Evolutionary conservation across 768 basidiomycete genomes (phyloP).

Genomic region (Thelephora aurantiotincta): DNA sequence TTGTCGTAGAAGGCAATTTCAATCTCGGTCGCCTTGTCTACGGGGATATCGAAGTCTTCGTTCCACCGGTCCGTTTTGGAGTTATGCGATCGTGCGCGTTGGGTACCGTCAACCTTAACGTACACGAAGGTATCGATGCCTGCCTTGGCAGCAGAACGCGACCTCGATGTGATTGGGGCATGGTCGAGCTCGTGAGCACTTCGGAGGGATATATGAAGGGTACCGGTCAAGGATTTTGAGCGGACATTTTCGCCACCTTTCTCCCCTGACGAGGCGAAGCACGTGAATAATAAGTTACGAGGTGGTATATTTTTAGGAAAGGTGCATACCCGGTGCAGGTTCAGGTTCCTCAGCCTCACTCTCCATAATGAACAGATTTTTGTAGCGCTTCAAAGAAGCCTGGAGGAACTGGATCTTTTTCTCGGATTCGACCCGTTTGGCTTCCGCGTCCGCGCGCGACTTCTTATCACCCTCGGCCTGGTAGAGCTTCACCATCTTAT

Average conservation of each 20-base stretch:
- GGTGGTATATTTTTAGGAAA: background rate
- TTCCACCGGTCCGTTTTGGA: conserved; percentile 95
- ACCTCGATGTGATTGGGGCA: conserved; percentile 54
- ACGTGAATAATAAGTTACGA: conserved; percentile 4
- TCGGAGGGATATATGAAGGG: conserved; percentile 76
- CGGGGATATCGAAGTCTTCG: conserved; percentile 90
- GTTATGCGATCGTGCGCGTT: conserved; percentile 82
- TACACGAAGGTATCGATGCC: conserved; percentile 78
- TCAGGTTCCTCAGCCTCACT: conserved; percentile 72
- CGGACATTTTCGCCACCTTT: conserved; percentile 86
- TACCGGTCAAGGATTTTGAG: conserved; percentile 88
- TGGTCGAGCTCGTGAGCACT: conserved; percentile 93
- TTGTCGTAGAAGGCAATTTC: conserved; percentile 95
- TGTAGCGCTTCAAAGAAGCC: conserved; percentile 88
- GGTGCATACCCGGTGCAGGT: conserved; percentile 24
- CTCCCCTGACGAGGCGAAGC: conserved; percentile 35
- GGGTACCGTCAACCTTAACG: conserved; percentile 92
- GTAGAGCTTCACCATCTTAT: conserved; percentile 97
- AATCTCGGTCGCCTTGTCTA: conserved; percentile 98
- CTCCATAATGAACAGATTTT: conserved; percentile 88
- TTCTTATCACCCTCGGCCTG: conserved; percentile 96
- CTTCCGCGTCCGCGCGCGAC: conserved; percentile 83
- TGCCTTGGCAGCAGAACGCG: conserved; percentile 70
- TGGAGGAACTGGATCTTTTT: conserved; percentile 91
- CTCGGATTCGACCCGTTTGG: conserved; percentile 88